A percentile compares a stretch with the other conserved stretches of the same genome.
Conservation (phyloP, 2,329 filamentous ascomycete species). For the Rhynchosporium graminicola region DNA sequence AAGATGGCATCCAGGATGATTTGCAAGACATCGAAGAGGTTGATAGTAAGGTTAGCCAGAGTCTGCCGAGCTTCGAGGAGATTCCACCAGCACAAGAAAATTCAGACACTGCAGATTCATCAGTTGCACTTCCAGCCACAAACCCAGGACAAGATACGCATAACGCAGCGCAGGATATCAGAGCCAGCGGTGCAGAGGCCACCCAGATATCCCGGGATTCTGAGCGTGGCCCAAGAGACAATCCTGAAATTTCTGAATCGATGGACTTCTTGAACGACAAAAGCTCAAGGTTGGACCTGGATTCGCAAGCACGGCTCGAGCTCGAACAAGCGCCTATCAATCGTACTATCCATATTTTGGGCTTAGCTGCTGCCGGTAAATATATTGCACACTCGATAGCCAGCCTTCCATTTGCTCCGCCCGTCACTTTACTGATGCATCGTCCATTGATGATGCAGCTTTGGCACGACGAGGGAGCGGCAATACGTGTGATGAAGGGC, state of each 20-base stretch:
- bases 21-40: constrained; percentile 5
- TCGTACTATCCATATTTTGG: constrained; percentile 61
- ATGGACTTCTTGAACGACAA: not conserved
- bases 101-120: no score
- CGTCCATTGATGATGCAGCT: constrained; percentile 44
- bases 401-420: constrained; percentile 58
- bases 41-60: no score
- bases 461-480: constrained; percentile 50
- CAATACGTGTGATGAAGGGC: constrained; percentile 50
- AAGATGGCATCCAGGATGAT: not conserved
- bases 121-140: no score
- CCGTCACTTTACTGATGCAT: constrained; percentile 64
- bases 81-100: no score
- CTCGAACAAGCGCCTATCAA: constrained; percentile 10
- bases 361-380: constrained; percentile 63
- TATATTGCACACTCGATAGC: constrained; percentile 67
- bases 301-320: not conserved
- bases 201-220: not conserved
- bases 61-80: no score
- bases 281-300: not conserved
- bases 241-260: not conserved
- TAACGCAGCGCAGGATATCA: no score
- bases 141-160: no score
- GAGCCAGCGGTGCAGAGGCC: not conserved
- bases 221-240: not conserved